Percentiles rank a stretch among this genome's conserved stretches.
These are phyloP conservation scores for Daedalea quercina DNA, from an alignment of 768 basidiomycete genomes.

Conservation along the genomic window DNA sequence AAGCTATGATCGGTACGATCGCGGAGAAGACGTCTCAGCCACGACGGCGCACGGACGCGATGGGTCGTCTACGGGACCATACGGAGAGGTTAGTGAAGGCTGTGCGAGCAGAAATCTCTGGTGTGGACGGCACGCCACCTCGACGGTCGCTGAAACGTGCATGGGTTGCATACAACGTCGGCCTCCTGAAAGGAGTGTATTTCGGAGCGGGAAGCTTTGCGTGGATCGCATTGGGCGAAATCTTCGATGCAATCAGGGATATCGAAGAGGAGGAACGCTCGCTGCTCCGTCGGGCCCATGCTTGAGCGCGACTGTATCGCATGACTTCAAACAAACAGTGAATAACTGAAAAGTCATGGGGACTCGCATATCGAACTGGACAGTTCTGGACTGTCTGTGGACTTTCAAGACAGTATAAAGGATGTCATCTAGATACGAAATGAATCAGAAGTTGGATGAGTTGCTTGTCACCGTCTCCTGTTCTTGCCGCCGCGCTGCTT, in stretches of 20 bases:
- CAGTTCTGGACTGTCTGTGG: no score
- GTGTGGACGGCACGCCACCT: slow-evolving; percentile 35
- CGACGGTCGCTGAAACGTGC: slow-evolving; percentile 38
- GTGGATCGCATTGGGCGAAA: slow-evolving; percentile 50
- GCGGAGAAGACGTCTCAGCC: slow-evolving; percentile 55
- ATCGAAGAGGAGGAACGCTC: slow-evolving; percentile 32
- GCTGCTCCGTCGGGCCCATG: background rate
- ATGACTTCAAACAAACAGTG: slow-evolving; percentile 3
- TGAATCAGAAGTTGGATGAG: no score
- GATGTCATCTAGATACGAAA: slow-evolving; percentile 1
- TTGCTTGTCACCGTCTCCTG: slow-evolving; percentile 23
- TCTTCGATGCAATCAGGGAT: slow-evolving; percentile 45
- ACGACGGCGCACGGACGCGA: slow-evolving; percentile 43
- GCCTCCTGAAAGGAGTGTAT: slow-evolving; percentile 23
- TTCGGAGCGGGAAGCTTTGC: slow-evolving; percentile 60
- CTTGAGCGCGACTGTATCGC: background rate
- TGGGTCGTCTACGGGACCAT: slow-evolving; percentile 48
- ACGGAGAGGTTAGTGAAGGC: slow-evolving; percentile 44
- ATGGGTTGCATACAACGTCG: slow-evolving; percentile 52
- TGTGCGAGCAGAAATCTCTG: slow-evolving; percentile 43
- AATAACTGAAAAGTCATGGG: no score
- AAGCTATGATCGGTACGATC: slow-evolving; percentile 61
- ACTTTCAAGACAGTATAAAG: no score
- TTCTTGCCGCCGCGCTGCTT: slow-evolving; percentile 26
- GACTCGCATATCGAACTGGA: no score